Conservation (phyloP, 2,329 filamentous ascomycete genomes). For the Achaetomium macrosporum region DNA sequence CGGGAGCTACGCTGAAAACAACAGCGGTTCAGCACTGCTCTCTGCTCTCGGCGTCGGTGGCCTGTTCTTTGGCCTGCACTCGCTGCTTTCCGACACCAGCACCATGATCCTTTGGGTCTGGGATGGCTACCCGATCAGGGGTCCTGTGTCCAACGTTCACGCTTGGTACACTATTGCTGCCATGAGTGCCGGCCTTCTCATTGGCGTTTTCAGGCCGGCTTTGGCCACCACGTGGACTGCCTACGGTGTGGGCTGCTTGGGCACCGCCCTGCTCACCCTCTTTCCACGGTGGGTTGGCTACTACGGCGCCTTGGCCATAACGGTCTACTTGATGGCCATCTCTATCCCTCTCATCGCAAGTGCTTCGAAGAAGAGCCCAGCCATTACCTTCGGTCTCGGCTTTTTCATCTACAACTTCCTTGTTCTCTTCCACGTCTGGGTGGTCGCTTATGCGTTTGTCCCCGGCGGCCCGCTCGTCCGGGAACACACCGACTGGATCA, state of each 20-base stretch:
- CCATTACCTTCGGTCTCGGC: conserved; percentile 75
- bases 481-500: conserved; percentile 94
- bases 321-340: conserved; percentile 76
- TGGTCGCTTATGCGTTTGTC: conserved; percentile 96
- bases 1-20: conserved; percentile 31
- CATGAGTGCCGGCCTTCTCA: conserved; percentile 75
- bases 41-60: conserved; percentile 75
- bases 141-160: conserved; percentile 83
- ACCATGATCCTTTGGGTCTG: conserved; percentile 99
- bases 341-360: conserved; percentile 69
- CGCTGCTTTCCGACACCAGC: conserved; percentile 89
- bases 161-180: conserved; percentile 78
- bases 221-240: conserved; percentile 72
- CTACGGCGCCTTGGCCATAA: conserved; percentile 70
- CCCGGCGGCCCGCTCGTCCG: conserved; percentile 88
- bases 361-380: conserved; percentile 71
- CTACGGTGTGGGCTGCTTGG: conserved; percentile 71
- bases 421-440: conserved; percentile 97
- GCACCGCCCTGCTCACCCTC: conserved; percentile 70
- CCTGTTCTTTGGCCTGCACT: conserved; percentile 84
- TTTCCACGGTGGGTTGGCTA: conserved; percentile 84
- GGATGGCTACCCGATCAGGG: conserved; percentile 89
- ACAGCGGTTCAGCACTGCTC: conserved; percentile 62
- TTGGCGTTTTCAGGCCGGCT: conserved; percentile 67
- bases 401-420: conserved; percentile 91